phyloP scores from a whole-genome alignment of 352 stramenopile genomes.

The Phytophthora multivora region DNA sequence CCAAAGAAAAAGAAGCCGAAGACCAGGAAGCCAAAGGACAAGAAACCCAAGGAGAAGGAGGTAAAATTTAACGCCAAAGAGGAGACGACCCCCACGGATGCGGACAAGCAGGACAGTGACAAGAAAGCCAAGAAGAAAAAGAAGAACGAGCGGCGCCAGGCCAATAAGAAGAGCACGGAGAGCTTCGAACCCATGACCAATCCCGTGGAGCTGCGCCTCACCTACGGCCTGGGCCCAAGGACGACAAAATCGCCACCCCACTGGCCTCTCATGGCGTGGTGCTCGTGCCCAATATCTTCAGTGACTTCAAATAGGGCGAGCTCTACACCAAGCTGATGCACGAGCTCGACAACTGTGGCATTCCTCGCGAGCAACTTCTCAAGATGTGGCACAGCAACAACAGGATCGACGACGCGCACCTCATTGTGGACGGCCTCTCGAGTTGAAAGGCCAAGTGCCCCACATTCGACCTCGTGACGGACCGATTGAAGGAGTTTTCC shows the following conservation, averaged over 20 bases:
- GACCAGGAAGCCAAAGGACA: constrained; percentile 5
- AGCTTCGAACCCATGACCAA: constrained; percentile 71
- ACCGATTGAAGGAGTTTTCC: constrained; percentile 91
- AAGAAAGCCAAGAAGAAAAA: constrained; percentile 49
- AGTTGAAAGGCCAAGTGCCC: constrained; percentile 76
- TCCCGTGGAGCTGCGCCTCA: constrained; percentile 74
- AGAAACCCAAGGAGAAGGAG: constrained; percentile 5
- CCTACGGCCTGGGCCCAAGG: constrained; percentile 62
- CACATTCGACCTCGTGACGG: constrained; percentile 84
- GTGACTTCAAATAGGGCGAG: constrained; percentile 72
- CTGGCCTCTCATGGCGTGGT: constrained; percentile 68
- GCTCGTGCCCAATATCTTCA: constrained; percentile 76
- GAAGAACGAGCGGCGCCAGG: constrained; percentile 41
- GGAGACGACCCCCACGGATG: constrained; percentile 11
- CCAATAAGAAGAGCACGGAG: constrained; percentile 81
- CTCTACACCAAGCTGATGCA: constrained; percentile 70
- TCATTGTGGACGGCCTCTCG: constrained; percentile 92
- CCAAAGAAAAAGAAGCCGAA: constrained; percentile 27
- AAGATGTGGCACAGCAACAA: constrained; percentile 87
- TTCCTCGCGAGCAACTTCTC: constrained; percentile 66
- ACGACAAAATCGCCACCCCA: constrained; percentile 62
- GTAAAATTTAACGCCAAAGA: constrained; percentile 21
- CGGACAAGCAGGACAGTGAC: constrained; percentile 24
- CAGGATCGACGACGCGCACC: constrained; percentile 92
- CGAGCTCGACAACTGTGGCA: constrained; percentile 70